These are phyloP conservation scores for Pichia sp. DNA, from an alignment of 1,139 yeast genomes.

Conservation along the genomic window DNA sequence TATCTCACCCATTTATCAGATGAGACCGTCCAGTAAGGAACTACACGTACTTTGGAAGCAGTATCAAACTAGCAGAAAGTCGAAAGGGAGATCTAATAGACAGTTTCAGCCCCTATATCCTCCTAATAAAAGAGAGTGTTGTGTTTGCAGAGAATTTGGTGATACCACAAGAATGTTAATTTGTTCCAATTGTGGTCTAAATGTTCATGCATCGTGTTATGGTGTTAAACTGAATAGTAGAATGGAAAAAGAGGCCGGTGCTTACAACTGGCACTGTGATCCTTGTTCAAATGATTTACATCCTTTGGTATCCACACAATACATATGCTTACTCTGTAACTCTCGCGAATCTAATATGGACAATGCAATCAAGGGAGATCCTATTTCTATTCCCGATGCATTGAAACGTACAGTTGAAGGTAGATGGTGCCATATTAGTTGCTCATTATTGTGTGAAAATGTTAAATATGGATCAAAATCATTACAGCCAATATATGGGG, in stretches of 20 bases:
- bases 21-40: constrained; percentile 23
- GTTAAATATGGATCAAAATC: constrained; percentile 38
- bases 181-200: constrained; percentile 67
- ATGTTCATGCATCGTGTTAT: constrained; percentile 68
- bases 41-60: constrained; percentile 22
- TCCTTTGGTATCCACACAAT: constrained; percentile 55
- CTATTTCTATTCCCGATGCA: constrained; percentile 53
- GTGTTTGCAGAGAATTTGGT: constrained; percentile 51
- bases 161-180: constrained; percentile 38
- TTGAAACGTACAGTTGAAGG: constrained; percentile 67
- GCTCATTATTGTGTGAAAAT: constrained; percentile 56
- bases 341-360: constrained; percentile 48
- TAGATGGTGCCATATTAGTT: constrained; percentile 76
- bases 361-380: constrained; percentile 40
- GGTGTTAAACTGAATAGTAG: constrained; percentile 41
- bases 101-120: constrained; percentile 25
- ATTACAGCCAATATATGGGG: constrained; percentile 44
- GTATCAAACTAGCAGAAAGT: constrained; percentile 17
- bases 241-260: constrained; percentile 17
- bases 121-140: constrained; percentile 41
- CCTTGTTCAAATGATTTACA: constrained; percentile 68
- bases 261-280: constrained; percentile 73
- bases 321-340: constrained; percentile 66
- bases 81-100: constrained; percentile 11
- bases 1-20: constrained; percentile 21